Evolutionary conservation across 2,329 filamentous ascomycete genomes (phyloP), one percentile per base, ranked within the genome.

Genomic region (Trichoderma brevicompactum): DNA sequence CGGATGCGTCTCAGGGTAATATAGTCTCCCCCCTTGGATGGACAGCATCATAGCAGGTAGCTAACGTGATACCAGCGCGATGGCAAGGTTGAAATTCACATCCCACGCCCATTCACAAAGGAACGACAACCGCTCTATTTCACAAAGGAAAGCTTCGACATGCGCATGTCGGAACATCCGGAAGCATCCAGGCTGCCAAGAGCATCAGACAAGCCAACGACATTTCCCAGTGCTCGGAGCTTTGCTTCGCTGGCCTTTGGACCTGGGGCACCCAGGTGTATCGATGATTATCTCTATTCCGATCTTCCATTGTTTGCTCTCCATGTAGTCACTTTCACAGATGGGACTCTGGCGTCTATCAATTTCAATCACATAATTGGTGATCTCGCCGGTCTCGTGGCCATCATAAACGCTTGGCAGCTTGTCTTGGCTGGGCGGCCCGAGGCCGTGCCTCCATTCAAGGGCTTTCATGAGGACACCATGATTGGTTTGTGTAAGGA

Each of bases 391-490:
- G 61, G 61, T 1, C 61, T 64, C 41, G 49, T 49, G 61, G 50
- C 61, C 19, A 28, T 64, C 19, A 15, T 64, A 1, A 48, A 64
- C 2, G 61, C 61, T 7, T 64, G 61, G 61, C 52, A 55, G 32
- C 61, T 64, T 15, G 52, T 64, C 0, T 15, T 64, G 10, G 61
- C 61, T 7, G 61, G 52, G 15, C 56, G 23, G n/a, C 50, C 50
- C n/a, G 61, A 64, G 15, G 61, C 50, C 15, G 61, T 64, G 3
- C 52, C 52, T 10, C 43, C 52, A 2, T 64, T 64, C 61, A 64
- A 48, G 61, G 61, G 61, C 9, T 32, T 55, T 17, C 23, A 49
- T 38, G 32, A 55, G 3, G 50, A 55, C 6, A 49, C 61, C 17
- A 56, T 64, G 52, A 50, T 44, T 7, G 52, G 40, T 1, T 17